Evolutionary conservation across 345 rosid genomes (phyloP).

Genomic region (Aquilaria yunnanensis): DNA sequence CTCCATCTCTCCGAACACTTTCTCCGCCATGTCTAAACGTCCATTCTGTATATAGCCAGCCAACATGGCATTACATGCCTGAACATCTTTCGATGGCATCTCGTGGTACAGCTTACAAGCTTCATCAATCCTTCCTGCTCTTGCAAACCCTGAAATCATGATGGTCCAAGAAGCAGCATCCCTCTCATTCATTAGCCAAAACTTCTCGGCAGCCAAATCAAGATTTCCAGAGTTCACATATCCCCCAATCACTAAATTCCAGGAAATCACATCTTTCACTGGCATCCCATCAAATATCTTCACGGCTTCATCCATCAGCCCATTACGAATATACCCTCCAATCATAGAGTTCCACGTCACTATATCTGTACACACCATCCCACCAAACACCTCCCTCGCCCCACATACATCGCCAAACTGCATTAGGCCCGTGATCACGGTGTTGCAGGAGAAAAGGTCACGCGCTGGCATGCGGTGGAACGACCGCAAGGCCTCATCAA

Average conservation of each 20-base stretch:
- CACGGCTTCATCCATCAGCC: slow-evolving; percentile 26
- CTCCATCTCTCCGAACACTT: slow-evolving; percentile 19
- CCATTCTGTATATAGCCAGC: slow-evolving; percentile 23
- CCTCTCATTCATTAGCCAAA: slow-evolving; percentile 24
- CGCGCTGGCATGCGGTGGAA: slow-evolving; percentile 27
- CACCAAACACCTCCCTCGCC: slow-evolving; percentile 27
- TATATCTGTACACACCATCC: slow-evolving; percentile 28
- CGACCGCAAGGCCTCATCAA: slow-evolving; percentile 19
- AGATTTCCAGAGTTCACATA: slow-evolving; percentile 16
- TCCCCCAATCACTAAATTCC: slow-evolving; percentile 40
- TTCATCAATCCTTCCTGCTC: slow-evolving; percentile 25
- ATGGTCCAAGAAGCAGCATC: slow-evolving; percentile 35
- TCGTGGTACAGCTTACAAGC: slow-evolving; percentile 27
- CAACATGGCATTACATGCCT: slow-evolving; percentile 34
- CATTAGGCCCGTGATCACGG: slow-evolving; percentile 29
- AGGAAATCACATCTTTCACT: slow-evolving; percentile 29
- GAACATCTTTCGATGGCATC: slow-evolving; percentile 32
- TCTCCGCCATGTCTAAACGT: slow-evolving; percentile 21
- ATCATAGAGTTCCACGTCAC: slow-evolving; percentile 39
- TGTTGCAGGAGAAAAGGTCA: slow-evolving; percentile 29
- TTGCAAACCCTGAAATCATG: slow-evolving; percentile 32
- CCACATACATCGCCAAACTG: slow-evolving; percentile 20
- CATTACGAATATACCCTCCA: slow-evolving; percentile 28
- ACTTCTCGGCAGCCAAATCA: slow-evolving; percentile 29
- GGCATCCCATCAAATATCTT: slow-evolving; percentile 23